A percentile compares a stretch with the other conserved stretches of the same genome.
phyloP scores from a whole-genome alignment of 1,284 basidiomycete species.

The Caloboletus inedulis region DNA sequence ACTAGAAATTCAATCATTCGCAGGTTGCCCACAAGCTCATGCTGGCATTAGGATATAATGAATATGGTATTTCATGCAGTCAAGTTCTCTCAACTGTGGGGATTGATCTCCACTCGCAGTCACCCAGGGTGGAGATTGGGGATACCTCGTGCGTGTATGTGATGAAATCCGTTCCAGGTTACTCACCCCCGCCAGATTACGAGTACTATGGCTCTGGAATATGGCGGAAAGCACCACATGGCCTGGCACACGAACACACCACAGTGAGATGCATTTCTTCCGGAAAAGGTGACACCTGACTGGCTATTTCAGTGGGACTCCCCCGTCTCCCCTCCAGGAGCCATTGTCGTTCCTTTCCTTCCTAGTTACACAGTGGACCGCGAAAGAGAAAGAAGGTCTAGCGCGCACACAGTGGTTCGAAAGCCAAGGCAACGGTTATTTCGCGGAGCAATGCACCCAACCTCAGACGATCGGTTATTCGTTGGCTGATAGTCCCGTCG shows the following conservation, averaged over 20 bases:
- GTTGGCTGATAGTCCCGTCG: slow-evolving; percentile 53
- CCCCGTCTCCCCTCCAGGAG: slow-evolving; percentile 24
- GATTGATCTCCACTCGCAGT: slow-evolving; percentile 32
- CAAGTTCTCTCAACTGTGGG: not conserved
- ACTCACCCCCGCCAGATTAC: slow-evolving; percentile 35
- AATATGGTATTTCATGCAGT: slow-evolving; percentile 41
- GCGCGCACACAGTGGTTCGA: slow-evolving; percentile 32
- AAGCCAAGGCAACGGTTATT: slow-evolving; percentile 40
- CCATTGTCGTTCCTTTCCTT: slow-evolving; percentile 31
- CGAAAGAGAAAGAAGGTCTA: slow-evolving; percentile 39
- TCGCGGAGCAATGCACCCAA: slow-evolving; percentile 42
- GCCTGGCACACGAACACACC: slow-evolving; percentile 48
- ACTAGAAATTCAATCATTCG: not conserved
- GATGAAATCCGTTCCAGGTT: not conserved
- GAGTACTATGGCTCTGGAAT: slow-evolving; percentile 37
- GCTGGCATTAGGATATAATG: slow-evolving; percentile 47
- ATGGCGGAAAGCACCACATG: slow-evolving; percentile 41
- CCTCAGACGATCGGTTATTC: slow-evolving; percentile 58
- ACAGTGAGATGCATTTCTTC: slow-evolving; percentile 24
- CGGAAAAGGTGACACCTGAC: not conserved
- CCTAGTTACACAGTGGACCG: slow-evolving; percentile 30
- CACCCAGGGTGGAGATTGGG: slow-evolving; percentile 54
- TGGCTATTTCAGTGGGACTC: slow-evolving; percentile 16
- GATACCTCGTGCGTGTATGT: slow-evolving; percentile 34
- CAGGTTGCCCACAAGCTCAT: slow-evolving; percentile 46